Conservation (phyloP, 352 stramenopile genomes). For the Hyaloperonospora brassicae region DNA sequence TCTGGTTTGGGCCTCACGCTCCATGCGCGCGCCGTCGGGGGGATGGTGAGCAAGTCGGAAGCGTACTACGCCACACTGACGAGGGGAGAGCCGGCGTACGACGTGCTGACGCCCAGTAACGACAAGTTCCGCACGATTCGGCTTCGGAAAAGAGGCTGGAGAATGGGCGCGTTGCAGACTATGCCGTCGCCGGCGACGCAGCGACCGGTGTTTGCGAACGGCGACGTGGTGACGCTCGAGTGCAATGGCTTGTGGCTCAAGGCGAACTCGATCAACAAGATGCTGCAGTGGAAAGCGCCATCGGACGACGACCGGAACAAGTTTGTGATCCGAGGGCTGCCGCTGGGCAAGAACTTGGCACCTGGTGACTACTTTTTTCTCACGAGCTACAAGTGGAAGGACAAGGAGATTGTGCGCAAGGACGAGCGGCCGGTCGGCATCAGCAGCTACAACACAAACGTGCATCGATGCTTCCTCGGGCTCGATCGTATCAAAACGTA, state of each 20-base stretch:
- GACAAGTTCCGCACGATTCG: conserved; percentile 78
- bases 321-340: conserved; percentile 76
- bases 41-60: conserved; percentile 85
- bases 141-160: conserved; percentile 70
- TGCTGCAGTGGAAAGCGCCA: conserved; percentile 82
- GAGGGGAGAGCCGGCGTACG: conserved; percentile 56
- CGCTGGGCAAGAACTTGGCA: conserved; percentile 59
- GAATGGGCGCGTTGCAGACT: conserved; percentile 28
- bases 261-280: conserved; percentile 63
- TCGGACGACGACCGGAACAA: conserved; percentile 81
- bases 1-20: conserved; percentile 70
- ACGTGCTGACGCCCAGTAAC: conserved; percentile 79
- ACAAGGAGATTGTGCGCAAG: conserved; percentile 79
- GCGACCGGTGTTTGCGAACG: conserved; percentile 70
- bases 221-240: conserved; percentile 81
- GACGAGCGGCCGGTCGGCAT: conserved; percentile 68
- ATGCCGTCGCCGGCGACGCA: conserved; percentile 31
- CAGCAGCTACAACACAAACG: conserved; percentile 80
- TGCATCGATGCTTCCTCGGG: conserved; percentile 76
- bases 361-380: conserved; percentile 85
- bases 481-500: conserved; percentile 76
- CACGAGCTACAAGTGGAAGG: conserved; percentile 80
- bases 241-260: conserved; percentile 83
- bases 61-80: conserved; percentile 79
- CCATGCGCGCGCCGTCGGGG: conserved; percentile 49